Percentiles rank a stretch among this genome's conserved stretches.
Evolutionary conservation across 1,284 basidiomycete species (phyloP).

Genomic region (Nidula niveotomentosa): DNA sequence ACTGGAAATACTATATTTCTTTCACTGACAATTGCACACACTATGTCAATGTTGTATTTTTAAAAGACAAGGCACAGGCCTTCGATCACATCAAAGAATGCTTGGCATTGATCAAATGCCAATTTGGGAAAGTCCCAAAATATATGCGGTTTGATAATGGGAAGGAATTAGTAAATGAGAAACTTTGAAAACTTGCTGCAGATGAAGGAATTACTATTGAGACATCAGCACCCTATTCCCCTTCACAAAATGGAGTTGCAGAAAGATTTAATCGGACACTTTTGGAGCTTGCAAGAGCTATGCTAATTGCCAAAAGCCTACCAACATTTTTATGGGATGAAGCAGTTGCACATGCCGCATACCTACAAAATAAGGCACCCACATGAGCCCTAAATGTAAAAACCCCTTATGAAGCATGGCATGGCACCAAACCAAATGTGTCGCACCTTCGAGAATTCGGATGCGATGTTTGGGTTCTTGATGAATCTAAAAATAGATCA

Average conservation of each 20-base stretch:
- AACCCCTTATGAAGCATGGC: conserved; percentile 25
- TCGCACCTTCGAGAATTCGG: conserved; percentile 28
- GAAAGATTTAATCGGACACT: conserved; percentile 34
- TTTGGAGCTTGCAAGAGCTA: conserved; percentile 20
- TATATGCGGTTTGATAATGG: conserved; percentile 15
- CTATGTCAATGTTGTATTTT: conserved; percentile 6
- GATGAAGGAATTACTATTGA: conserved; percentile 17
- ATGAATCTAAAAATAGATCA: conserved; percentile 11
- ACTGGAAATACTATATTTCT: conserved; percentile 14
- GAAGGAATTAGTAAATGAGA: conserved; percentile 14
- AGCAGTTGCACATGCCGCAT: conserved; percentile 29
- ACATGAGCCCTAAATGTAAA: conserved; percentile 11
- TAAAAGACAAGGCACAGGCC: conserved; percentile 14
- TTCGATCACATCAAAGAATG: conserved; percentile 10
- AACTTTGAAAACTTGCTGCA: conserved; percentile 4
- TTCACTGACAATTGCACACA: conserved; percentile 15
- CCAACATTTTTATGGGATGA: conserved; percentile 36
- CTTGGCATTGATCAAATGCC: conserved; percentile 3
- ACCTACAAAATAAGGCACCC: conserved; percentile 23
- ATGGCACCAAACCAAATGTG: conserved; percentile 20
- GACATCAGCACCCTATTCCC: conserved; percentile 32
- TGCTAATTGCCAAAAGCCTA: conserved; percentile 25
- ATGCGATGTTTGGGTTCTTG: conserved; percentile 25
- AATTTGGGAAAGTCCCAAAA: conserved; percentile 10
- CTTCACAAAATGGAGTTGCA: conserved; percentile 35